These are phyloP conservation scores for Camellia lanceoleosa DNA, from an alignment of 148 eudicot species.

Conservation along the genomic window DNA sequence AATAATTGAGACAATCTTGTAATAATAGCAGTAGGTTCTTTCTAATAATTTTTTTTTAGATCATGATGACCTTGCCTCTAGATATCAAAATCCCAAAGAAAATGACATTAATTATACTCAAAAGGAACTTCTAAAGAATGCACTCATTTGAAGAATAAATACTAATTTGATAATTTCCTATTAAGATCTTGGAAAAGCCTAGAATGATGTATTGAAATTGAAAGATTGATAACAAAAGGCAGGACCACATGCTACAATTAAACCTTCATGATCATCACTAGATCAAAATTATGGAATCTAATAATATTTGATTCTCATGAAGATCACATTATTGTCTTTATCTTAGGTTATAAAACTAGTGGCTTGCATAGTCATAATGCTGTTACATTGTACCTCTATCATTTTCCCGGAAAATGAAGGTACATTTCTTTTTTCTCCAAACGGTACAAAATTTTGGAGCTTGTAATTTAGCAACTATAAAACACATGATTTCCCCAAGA, in stretches of 20 bases:
- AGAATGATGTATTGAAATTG: not conserved
- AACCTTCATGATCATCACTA: too few species aligned
- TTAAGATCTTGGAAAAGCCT: not conserved
- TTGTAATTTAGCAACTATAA: not conserved
- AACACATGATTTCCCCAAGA: not conserved
- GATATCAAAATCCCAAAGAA: slow-evolving; percentile 1
- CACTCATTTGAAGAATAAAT: not conserved
- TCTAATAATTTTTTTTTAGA: not conserved
- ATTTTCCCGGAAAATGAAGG: too few species aligned
- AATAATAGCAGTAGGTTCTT: not conserved
- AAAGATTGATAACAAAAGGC: not conserved
- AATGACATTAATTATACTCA: not conserved
- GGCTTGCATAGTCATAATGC: too few species aligned
- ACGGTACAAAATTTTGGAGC: too few species aligned
- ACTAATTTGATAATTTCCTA: not conserved
- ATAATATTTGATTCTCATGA: too few species aligned
- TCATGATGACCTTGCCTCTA: not conserved
- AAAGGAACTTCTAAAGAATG: not conserved
- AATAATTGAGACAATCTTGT: not conserved
- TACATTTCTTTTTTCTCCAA: too few species aligned
- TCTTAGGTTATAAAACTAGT: too few species aligned
- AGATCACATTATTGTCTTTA: too few species aligned
- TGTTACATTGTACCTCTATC: too few species aligned
- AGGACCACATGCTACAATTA: too few species aligned
- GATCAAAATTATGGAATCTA: too few species aligned